Evolutionary conservation across 768 basidiomycete genomes (phyloP).

Genomic region (Serendipita sp.): DNA sequence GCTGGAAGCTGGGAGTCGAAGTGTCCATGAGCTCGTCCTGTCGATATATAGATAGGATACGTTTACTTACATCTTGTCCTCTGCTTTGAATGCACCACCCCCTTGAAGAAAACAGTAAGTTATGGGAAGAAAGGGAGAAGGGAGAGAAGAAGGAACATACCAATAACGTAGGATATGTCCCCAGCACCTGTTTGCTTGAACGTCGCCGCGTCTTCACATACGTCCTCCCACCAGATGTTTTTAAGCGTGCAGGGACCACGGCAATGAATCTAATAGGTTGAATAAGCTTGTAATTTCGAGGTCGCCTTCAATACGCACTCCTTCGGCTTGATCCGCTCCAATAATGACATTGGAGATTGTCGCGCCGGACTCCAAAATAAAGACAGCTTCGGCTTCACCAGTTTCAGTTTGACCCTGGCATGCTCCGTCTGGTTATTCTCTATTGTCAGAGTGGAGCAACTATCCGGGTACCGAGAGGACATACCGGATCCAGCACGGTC

Average conservation of each 20-base stretch:
- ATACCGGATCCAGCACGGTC: neutral
- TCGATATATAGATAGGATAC: neutral
- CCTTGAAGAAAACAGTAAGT: neutral
- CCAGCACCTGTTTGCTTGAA: slow-evolving; percentile 21
- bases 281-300: neutral
- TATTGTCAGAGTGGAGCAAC: neutral
- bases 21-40: neutral
- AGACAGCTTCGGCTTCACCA: slow-evolving; percentile 15
- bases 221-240: slow-evolving; percentile 15
- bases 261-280: slow-evolving; percentile 17
- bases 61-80: neutral
- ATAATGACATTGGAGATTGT: slow-evolving; percentile 26
- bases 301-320: slow-evolving; percentile 9
- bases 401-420: slow-evolving; percentile 8
- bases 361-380: slow-evolving; percentile 26
- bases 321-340: slow-evolving; percentile 27
- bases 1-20: neutral
- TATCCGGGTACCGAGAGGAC: neutral
- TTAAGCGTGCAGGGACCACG: slow-evolving; percentile 12
- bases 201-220: slow-evolving; percentile 26
- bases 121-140: neutral
- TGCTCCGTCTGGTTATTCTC: neutral
- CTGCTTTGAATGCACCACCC: slow-evolving; percentile 1
- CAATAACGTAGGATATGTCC: neutral
- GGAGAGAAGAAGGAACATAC: neutral